Percentiles rank a stretch among this genome's conserved stretches.
phyloP scores from a whole-genome alignment of 306 rosid genomes.

The Cicer judaicum region DNA sequence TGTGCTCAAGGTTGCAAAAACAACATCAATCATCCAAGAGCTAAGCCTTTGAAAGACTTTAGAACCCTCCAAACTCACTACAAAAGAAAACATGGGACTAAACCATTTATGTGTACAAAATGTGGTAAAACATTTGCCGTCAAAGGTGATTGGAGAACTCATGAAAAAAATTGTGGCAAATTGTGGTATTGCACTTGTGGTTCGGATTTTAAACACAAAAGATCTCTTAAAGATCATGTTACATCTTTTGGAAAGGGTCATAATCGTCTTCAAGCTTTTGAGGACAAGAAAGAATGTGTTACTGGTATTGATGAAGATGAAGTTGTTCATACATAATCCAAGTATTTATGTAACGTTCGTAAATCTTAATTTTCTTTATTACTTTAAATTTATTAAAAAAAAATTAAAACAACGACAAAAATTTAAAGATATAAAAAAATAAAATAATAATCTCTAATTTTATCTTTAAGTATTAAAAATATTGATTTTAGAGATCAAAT shows the following conservation, averaged over 20 bases:
- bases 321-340: slow-evolving; percentile 40
- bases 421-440: background rate
- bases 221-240: slow-evolving; percentile 90
- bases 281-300: slow-evolving; percentile 72
- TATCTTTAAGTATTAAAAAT: too few species aligned
- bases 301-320: slow-evolving; percentile 69
- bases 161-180: slow-evolving; percentile 95
- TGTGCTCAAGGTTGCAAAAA: slow-evolving; percentile 95
- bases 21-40: slow-evolving; percentile 92
- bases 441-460: background rate
- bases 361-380: background rate
- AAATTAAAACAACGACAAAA: background rate
- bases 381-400: too few species aligned
- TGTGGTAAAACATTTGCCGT: slow-evolving; percentile 90
- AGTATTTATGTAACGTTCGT: background rate
- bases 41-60: slow-evolving; percentile 91
- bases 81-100: slow-evolving; percentile 91
- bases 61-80: slow-evolving; percentile 96
- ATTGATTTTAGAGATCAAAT: too few species aligned
- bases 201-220: slow-evolving; percentile 92
- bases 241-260: slow-evolving; percentile 86
- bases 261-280: slow-evolving; percentile 53
- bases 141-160: slow-evolving; percentile 98
- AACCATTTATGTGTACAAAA: slow-evolving; percentile 82
- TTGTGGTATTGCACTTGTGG: slow-evolving; percentile 95